Evolutionary conservation across 441 rosid genomes (phyloP).

Genomic region (Hypseocharis bilobata): DNA sequence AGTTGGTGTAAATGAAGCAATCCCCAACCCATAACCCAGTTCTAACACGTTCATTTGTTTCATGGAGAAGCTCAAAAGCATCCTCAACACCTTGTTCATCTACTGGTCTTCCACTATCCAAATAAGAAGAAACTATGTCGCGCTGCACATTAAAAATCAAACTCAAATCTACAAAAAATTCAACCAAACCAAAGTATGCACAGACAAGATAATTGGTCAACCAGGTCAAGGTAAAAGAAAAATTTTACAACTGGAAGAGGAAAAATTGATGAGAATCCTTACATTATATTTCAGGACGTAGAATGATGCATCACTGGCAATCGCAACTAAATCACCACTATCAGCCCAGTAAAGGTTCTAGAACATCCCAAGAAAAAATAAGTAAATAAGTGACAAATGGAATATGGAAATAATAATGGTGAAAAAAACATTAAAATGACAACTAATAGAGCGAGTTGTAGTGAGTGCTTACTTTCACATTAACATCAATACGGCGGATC

Average conservation of each 20-base stretch:
- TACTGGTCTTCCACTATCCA: slow-evolving; percentile 73
- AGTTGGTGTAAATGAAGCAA: slow-evolving; percentile 89
- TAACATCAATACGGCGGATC: slow-evolving; percentile 89
- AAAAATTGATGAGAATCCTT: slow-evolving; percentile 21
- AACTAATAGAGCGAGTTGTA: slow-evolving; percentile 9
- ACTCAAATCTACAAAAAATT: slow-evolving; percentile 17
- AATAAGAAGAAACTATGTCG: slow-evolving; percentile 65
- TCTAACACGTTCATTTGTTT: slow-evolving; percentile 90
- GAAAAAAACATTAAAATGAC: slow-evolving; percentile 11
- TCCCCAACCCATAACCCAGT: slow-evolving; percentile 99
- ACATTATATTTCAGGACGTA: slow-evolving; percentile 90
- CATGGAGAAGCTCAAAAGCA: slow-evolving; percentile 96
- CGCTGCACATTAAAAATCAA: slow-evolving; percentile 45
- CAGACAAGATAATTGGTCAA: neutral
- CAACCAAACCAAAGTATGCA: slow-evolving; percentile 6
- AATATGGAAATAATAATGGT: slow-evolving; percentile 14
- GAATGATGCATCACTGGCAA: slow-evolving; percentile 90
- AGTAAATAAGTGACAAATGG: slow-evolving; percentile 9
- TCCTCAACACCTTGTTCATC: slow-evolving; percentile 98
- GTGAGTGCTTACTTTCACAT: slow-evolving; percentile 62
- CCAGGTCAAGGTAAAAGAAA: neutral
- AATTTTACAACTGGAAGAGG: slow-evolving; percentile 7
- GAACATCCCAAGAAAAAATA: slow-evolving; percentile 26
- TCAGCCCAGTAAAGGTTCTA: slow-evolving; percentile 98
- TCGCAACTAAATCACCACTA: slow-evolving; percentile 94